Base-by-base conservation (phyloP, 2,329 filamentous ascomycete genomes). In the Aspergillus caelatus region DNA sequence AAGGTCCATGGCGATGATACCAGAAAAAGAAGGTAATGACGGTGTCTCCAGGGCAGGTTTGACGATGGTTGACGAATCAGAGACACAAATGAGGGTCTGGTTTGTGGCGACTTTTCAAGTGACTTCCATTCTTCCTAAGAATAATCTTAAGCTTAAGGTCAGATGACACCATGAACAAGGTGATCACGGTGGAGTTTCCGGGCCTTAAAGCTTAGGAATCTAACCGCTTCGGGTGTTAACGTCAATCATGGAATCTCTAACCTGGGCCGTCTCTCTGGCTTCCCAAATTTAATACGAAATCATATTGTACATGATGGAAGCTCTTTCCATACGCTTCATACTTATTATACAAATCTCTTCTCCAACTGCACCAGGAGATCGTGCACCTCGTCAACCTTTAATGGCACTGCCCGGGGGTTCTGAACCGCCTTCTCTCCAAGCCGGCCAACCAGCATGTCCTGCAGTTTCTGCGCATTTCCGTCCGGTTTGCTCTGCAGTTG, bases 401-500 rank as follows among this genome's bases (percentile, higher is more conserved):
- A 66, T 56, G 76, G 75, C 21, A 80, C 69, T 5, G 76, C 74
- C 26, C 75, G 73, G 16, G 74, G 74, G 12, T 77, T 78, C 53
- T 73, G 63, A 45, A 77, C 62, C 8, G 72, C 71, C 19, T 71
- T 59, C 19, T 68, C 69, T 0, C 75, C 72, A 5, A 78, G 28
- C 19, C 65, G 66, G 21, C 62, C 58, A 36, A 66, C 66, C 57
- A 79, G 59, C 54, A 77, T 57, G 7, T 67, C 60, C 53, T 72
- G 71, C 50, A 79, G 62, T 57, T 67, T 70, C 60, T 71, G 63
- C 2, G 68, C 69, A 43, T 65, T 68, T 5, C 67, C 67, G 57
- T 76, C 75, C 9, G 74, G 72, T 60, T 79, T 80, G 68, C 80
- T 79, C 62, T 80, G 77, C 54, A 80, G 69, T 66, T 81, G 80